Percentiles rank a stretch among this genome's conserved stretches.
Evolutionary conservation across 164 flowering plant genomes (phyloP).

Genomic region (Cinnamomum chago): DNA sequence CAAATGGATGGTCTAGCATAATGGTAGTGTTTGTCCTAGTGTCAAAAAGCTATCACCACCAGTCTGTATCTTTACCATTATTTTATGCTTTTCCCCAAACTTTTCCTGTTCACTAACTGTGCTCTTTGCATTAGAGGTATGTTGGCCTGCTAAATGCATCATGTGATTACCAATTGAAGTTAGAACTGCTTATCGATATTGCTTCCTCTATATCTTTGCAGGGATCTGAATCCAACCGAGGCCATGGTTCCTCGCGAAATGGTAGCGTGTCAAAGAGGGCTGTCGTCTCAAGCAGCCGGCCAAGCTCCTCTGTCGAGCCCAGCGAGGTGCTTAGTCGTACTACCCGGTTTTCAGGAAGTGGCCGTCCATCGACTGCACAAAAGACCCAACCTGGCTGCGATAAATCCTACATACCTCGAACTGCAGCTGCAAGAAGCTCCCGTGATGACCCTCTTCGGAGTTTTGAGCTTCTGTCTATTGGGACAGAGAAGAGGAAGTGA

Average conservation of each 20-base stretch:
- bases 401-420: constrained; percentile 27
- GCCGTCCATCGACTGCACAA: constrained; percentile 31
- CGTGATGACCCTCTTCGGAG: constrained; percentile 41
- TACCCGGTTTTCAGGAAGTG: constrained; percentile 21
- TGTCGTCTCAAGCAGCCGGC: constrained; percentile 25
- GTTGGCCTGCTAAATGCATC: no score
- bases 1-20: no score
- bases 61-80: no score
- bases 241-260: constrained; percentile 22
- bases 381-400: constrained; percentile 37
- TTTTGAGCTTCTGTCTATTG: constrained; percentile 46
- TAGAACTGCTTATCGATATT: neutral
- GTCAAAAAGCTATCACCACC: no score
- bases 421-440: constrained; percentile 20
- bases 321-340: constrained; percentile 18
- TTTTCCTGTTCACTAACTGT: no score
- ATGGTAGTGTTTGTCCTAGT: no score
- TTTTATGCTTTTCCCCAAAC: no score
- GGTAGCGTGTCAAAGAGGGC: constrained; percentile 29
- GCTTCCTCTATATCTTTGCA: neutral
- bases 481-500: constrained; percentile 40
- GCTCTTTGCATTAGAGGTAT: no score
- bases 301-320: constrained; percentile 31
- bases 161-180: no score
- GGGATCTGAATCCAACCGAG: constrained; percentile 16